Conservation (phyloP, 2,329 filamentous ascomycete genomes). For the Verticillium klebahnii region DNA sequence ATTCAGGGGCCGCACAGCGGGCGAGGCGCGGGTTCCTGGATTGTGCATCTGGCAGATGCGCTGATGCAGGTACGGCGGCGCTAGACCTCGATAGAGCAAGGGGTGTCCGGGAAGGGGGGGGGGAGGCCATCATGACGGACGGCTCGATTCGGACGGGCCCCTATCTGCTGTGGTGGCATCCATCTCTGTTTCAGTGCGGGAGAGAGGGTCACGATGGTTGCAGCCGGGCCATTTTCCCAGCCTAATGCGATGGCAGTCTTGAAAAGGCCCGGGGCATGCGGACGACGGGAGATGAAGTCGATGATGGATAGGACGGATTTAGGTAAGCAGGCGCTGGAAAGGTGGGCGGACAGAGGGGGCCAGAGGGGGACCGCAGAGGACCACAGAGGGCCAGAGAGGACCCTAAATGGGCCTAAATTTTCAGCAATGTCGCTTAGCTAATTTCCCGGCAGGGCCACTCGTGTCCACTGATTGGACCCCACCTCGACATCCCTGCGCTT, state of each 20-base stretch:
- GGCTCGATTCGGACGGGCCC: background rate
- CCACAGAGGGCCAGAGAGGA: background rate
- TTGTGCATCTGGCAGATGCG: constrained; percentile 5
- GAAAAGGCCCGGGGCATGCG: too few relatives aligned
- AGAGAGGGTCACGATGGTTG: background rate
- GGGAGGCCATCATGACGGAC: background rate
- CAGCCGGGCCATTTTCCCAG: background rate
- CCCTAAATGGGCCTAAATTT: constrained; percentile 8
- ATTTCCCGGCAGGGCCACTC: constrained; percentile 10
- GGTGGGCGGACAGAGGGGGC: background rate
- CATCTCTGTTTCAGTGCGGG: background rate
- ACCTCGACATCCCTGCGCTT: constrained; percentile 1
- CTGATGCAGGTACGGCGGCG: constrained; percentile 3
- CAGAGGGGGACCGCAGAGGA: background rate
- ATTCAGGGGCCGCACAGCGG: background rate
- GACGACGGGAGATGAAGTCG: background rate
- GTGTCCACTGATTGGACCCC: background rate
- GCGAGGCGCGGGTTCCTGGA: constrained; percentile 1
- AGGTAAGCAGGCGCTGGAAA: background rate
- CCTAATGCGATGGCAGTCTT: background rate
- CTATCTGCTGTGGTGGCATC: background rate
- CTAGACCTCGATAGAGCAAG: background rate
- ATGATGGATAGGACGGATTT: background rate
- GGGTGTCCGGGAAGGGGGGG: background rate
- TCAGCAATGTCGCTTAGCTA: constrained; percentile 16